phyloP scores from a whole-genome alignment of 2,329 filamentous ascomycete species.

The Xylariaceae sp. region DNA sequence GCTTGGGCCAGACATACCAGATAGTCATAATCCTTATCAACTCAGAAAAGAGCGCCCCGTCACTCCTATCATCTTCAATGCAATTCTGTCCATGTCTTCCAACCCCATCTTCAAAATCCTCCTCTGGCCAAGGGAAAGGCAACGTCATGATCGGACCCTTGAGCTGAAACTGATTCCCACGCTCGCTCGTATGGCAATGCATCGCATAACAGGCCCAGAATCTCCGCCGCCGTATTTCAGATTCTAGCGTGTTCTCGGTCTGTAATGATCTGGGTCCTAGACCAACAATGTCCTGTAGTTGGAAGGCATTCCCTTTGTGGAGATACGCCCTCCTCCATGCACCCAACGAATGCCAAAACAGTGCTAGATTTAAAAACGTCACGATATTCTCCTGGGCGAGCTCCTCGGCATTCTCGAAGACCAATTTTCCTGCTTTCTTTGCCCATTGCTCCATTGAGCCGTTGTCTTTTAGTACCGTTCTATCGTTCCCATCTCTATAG shows the following conservation, averaged over 20 bases:
- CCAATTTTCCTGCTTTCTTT: conserved; percentile 4
- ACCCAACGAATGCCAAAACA: conserved; percentile 5
- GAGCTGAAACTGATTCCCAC: neutral
- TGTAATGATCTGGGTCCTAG: conserved; percentile 2
- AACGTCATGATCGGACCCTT: neutral
- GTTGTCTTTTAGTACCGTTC: neutral
- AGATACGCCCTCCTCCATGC: neutral
- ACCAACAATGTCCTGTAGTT: conserved; percentile 3
- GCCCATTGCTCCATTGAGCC: conserved; percentile 3
- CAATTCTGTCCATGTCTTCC: neutral
- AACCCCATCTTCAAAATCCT: conserved; percentile 1
- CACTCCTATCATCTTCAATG: neutral
- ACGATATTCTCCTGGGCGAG: conserved; percentile 1
- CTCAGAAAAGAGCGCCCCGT: neutral
- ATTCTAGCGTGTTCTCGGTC: neutral
- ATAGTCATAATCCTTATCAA: conserved; percentile 2
- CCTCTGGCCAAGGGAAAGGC: conserved; percentile 4
- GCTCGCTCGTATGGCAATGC: conserved; percentile 5
- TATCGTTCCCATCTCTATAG: neutral
- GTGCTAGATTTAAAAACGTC: conserved; percentile 4
- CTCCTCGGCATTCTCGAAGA: conserved; percentile 1
- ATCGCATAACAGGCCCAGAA: conserved; percentile 7
- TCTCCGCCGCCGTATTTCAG: conserved; percentile 5
- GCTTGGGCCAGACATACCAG: neutral
- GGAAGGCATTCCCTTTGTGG: conserved; percentile 6